Conservation (phyloP, 371 early-diverging fungal genomes). For the Nematocida major region DNA sequence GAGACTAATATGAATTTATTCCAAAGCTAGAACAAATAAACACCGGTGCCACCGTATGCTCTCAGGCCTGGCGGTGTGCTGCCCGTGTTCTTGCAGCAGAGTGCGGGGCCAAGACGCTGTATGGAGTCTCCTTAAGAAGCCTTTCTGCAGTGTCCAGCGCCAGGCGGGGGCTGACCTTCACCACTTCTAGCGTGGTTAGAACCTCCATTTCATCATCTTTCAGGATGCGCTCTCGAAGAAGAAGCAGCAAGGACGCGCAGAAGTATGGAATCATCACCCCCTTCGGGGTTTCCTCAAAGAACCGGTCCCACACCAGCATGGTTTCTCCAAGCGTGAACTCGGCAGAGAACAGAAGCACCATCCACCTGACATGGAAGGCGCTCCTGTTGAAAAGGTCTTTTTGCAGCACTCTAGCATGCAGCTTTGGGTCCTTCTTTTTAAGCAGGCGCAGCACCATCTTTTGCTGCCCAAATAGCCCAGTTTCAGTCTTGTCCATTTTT, state of each 20-base stretch:
- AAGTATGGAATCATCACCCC: conserved; percentile 61
- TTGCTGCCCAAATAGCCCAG: conserved; percentile 56
- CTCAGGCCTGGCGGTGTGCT: too few relatives aligned
- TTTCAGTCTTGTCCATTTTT: conserved; percentile 49
- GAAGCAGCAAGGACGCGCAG: conserved; percentile 53
- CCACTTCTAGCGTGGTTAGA: neutral
- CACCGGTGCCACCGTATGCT: too few relatives aligned
- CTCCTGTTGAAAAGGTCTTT: conserved; percentile 42
- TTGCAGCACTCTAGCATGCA: conserved; percentile 46
- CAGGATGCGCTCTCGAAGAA: conserved; percentile 53
- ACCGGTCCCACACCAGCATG: conserved; percentile 63
- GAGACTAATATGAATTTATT: neutral
- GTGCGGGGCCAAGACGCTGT: neutral
- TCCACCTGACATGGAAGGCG: conserved; percentile 62
- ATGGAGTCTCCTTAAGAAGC: neutral
- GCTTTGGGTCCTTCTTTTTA: conserved; percentile 41
- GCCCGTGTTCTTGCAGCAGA: neutral
- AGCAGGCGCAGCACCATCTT: conserved; percentile 53
- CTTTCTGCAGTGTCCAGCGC: neutral
- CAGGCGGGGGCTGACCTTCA: neutral
- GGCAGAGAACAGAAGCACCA: conserved; percentile 57
- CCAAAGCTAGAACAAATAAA: too few relatives aligned
- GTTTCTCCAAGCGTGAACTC: conserved; percentile 58
- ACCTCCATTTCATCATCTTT: conserved; percentile 31
- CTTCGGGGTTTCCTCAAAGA: conserved; percentile 59